Evolutionary conservation across 78 protist genomes (phyloP).

Genomic region (Andalucia godoyi): DNA sequence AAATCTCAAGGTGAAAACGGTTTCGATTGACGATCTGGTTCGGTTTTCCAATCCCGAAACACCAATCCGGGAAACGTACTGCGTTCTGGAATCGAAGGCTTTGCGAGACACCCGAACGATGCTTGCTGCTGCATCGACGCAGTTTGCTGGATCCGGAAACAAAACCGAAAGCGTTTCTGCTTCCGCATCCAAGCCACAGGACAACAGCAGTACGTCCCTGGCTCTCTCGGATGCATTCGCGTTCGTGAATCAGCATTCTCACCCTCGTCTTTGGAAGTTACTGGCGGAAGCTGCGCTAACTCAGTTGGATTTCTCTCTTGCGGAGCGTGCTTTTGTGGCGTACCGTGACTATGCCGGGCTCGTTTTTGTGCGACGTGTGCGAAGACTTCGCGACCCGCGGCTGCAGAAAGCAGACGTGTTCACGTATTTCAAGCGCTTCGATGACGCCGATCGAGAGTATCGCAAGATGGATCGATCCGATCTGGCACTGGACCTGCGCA

Average conservation of each 20-base stretch:
- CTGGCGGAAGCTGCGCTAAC: conserved; percentile 37
- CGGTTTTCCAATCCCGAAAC: conserved; percentile 25
- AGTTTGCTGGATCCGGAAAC: not conserved
- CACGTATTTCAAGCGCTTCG: conserved; percentile 42
- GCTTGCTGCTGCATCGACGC: not conserved
- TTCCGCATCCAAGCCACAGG: too few species aligned
- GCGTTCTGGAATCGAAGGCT: conserved; percentile 30
- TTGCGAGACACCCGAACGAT: conserved; percentile 45
- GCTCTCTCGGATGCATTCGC: conserved; percentile 34
- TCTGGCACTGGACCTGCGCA: conserved; percentile 44
- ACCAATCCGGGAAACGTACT: conserved; percentile 2
- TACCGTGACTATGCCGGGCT: conserved; percentile 55
- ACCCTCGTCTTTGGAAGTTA: conserved; percentile 61
- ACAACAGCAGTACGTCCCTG: too few species aligned
- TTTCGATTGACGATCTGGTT: conserved; percentile 43
- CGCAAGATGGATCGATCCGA: conserved; percentile 54
- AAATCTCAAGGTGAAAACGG: conserved; percentile 32
- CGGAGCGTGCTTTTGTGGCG: conserved; percentile 58
- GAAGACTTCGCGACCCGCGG: conserved; percentile 11
- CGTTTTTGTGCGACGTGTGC: conserved; percentile 46
- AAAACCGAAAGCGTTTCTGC: too few species aligned
- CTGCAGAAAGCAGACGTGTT: conserved; percentile 64
- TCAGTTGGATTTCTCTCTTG: conserved; percentile 39
- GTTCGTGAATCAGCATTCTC: conserved; percentile 50
- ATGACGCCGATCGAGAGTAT: conserved; percentile 60